Percentiles rank a stretch among this genome's conserved stretches.
Conservation (phyloP, 139 green algal genomes). For the Coelastrella sp. region DNA sequence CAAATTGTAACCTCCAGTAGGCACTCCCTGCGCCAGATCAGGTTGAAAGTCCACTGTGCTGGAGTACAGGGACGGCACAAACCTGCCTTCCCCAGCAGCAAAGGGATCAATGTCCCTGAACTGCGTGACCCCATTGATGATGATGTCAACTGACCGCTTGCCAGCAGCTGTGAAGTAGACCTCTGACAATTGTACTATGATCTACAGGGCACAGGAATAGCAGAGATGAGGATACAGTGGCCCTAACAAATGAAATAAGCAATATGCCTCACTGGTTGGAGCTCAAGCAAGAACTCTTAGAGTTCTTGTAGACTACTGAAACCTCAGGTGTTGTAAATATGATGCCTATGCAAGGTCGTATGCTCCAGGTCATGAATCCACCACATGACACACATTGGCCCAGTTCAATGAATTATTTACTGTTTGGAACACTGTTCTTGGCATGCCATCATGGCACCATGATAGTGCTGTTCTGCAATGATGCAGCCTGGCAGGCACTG, state of each 20-base stretch:
- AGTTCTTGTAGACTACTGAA: no score
- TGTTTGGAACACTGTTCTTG: no score
- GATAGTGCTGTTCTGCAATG: no score
- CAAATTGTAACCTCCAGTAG: background rate
- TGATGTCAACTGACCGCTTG: background rate
- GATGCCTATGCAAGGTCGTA: no score
- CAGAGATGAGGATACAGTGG: background rate
- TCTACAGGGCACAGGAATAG: background rate
- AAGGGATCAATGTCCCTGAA: conserved; percentile 10
- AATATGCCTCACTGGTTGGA: background rate
- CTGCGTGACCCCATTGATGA: background rate
- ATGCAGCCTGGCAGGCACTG: no score
- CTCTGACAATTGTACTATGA: conserved; percentile 2
- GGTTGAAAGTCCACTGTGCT: background rate
- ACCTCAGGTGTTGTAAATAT: no score
- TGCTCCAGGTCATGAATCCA: no score
- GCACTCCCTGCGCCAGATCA: background rate
- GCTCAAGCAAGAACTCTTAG: background rate
- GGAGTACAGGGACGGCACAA: background rate
- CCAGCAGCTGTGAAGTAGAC: background rate
- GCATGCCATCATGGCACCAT: no score
- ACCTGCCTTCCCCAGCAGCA: background rate
- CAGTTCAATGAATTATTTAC: no score
- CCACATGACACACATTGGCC: no score
- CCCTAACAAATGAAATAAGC: background rate